Evolutionary conservation across 805 yeast genomes (phyloP).

Genomic region (Candida pseudofarinosa): DNA sequence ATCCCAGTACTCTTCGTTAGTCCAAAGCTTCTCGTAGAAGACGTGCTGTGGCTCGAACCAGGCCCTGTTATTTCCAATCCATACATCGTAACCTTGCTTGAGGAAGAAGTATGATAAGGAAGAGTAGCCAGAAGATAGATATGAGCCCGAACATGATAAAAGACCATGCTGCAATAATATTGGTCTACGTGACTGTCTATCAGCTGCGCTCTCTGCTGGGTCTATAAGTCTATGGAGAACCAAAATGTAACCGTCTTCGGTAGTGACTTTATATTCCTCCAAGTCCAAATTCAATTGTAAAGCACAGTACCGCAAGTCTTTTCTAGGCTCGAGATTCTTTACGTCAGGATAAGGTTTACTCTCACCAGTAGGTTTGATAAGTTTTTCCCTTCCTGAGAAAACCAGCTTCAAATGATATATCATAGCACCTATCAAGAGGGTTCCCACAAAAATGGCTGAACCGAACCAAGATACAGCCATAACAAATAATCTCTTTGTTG

Average conservation of each 20-base stretch:
- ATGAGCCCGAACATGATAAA: slow-evolving; percentile 83
- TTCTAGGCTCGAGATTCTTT: slow-evolving; percentile 26
- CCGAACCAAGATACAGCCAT: slow-evolving; percentile 23
- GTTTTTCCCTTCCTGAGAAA: slow-evolving; percentile 26
- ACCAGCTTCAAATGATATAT: slow-evolving; percentile 26
- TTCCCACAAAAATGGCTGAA: slow-evolving; percentile 24
- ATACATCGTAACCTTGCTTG: slow-evolving; percentile 69
- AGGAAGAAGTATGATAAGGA: slow-evolving; percentile 62
- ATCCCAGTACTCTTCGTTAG: slow-evolving; percentile 69
- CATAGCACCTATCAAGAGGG: slow-evolving; percentile 23
- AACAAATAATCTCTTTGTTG: slow-evolving; percentile 14
- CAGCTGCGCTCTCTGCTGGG: slow-evolving; percentile 33
- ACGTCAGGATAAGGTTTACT: slow-evolving; percentile 33
- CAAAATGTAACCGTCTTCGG: slow-evolving; percentile 79
- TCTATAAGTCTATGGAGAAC: slow-evolving; percentile 59
- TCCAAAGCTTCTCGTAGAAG: slow-evolving; percentile 25
- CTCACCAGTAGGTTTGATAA: slow-evolving; percentile 20
- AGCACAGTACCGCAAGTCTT: slow-evolving; percentile 65
- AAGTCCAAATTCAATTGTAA: slow-evolving; percentile 56
- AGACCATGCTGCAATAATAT: slow-evolving; percentile 81
- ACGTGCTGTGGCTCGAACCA: slow-evolving; percentile 73
- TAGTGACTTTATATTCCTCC: slow-evolving; percentile 55
- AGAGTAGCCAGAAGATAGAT: slow-evolving; percentile 74
- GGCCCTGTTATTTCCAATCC: slow-evolving; percentile 90
- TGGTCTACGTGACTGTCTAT: slow-evolving; percentile 47